A percentile compares a stretch with the other conserved stretches of the same genome.
These are phyloP conservation scores for Starmerella cellae DNA, from an alignment of 805 yeast genomes.

Conservation along the genomic window DNA sequence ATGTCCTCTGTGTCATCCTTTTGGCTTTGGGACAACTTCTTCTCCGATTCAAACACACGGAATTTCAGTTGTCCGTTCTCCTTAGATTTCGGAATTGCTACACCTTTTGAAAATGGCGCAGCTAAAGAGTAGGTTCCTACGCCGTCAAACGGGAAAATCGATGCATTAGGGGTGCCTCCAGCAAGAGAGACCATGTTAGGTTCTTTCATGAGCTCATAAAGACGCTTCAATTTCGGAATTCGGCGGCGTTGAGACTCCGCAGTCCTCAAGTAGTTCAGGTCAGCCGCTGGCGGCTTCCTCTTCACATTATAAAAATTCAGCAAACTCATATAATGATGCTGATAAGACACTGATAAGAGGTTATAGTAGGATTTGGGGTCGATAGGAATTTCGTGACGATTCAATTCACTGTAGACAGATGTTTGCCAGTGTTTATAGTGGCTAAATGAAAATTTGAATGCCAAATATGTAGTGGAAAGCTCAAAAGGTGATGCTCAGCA, in stretches of 20 bases:
- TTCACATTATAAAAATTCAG: too few relatives aligned
- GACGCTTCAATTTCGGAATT: constrained; percentile 68
- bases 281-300: constrained; percentile 39
- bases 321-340: too few relatives aligned
- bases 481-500: too few relatives aligned
- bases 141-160: constrained; percentile 82
- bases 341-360: too few relatives aligned
- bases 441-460: too few relatives aligned
- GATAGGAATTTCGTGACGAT: too few relatives aligned
- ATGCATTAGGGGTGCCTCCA: constrained; percentile 86
- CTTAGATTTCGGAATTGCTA: constrained; percentile 26
- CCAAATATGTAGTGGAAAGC: too few relatives aligned
- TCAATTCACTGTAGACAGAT: too few relatives aligned
- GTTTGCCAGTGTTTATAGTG: too few relatives aligned
- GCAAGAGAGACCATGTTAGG: constrained; percentile 80
- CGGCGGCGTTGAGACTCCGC: constrained; percentile 63
- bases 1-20: constrained; percentile 30
- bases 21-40: constrained; percentile 19
- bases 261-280: constrained; percentile 60
- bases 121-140: constrained; percentile 45
- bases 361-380: too few relatives aligned
- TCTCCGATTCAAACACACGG: constrained; percentile 30
- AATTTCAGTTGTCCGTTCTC: constrained; percentile 24
- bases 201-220: constrained; percentile 59
- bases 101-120: constrained; percentile 73